phyloP scores from a whole-genome alignment of 73 alveolate genomes.

The Symbiodinium pilosum region DNA sequence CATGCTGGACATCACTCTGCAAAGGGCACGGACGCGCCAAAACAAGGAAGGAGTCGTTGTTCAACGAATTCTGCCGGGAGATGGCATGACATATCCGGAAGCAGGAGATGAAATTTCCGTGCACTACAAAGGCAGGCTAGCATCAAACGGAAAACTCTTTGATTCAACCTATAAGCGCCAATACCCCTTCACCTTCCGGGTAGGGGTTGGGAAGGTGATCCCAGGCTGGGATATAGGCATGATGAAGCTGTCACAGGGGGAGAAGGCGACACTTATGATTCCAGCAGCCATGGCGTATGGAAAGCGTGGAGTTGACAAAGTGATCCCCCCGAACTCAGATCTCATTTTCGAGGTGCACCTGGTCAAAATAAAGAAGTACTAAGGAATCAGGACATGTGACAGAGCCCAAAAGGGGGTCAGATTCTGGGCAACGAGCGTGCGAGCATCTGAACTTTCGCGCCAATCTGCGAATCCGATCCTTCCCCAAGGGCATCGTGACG shows the following conservation, averaged over 20 bases:
- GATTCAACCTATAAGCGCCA: slow-evolving; percentile 58
- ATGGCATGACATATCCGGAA: slow-evolving; percentile 30
- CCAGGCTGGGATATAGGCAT: slow-evolving; percentile 37
- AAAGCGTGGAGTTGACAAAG: slow-evolving; percentile 22
- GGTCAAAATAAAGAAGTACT: not conserved
- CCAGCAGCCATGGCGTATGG: slow-evolving; percentile 82
- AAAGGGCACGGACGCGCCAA: not conserved
- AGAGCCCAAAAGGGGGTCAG: too few relatives aligned
- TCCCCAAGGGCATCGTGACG: too few relatives aligned
- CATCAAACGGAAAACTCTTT: slow-evolving; percentile 11
- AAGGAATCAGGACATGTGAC: not conserved
- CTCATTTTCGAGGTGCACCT: slow-evolving; percentile 58
- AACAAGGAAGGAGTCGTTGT: not conserved
- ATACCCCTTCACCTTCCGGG: slow-evolving; percentile 23
- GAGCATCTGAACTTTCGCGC: too few relatives aligned
- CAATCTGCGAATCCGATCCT: too few relatives aligned
- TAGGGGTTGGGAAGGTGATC: slow-evolving; percentile 54
- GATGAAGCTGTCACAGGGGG: slow-evolving; percentile 63
- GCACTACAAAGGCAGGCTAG: slow-evolving; percentile 57
- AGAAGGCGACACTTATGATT: slow-evolving; percentile 22
- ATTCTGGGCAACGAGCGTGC: too few relatives aligned
- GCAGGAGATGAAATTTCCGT: slow-evolving; percentile 20
- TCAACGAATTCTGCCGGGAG: not conserved
- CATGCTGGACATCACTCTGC: slow-evolving; percentile 42
- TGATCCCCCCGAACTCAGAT: slow-evolving; percentile 59